phyloP scores from a whole-genome alignment of 1,139 yeast species.

The Nakaseomyces uthaithaninus region DNA sequence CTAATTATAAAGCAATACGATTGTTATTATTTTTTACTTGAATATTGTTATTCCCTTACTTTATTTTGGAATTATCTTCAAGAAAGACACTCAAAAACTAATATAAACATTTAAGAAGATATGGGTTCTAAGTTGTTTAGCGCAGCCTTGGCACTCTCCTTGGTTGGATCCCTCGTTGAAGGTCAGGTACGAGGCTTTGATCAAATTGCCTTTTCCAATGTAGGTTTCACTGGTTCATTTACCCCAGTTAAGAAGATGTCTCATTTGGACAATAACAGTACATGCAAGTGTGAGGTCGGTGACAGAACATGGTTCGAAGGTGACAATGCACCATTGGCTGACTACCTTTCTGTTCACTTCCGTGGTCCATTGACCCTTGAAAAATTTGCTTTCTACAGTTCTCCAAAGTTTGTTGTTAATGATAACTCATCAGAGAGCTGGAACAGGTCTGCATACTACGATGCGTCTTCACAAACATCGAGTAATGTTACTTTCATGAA shows the following conservation, averaged over 20 bases:
- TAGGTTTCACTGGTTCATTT: slow-evolving; percentile 62
- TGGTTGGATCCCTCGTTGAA: slow-evolving; percentile 1
- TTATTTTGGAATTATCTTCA: too few relatives aligned
- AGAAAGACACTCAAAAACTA: too few relatives aligned
- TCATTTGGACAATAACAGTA: slow-evolving; percentile 39
- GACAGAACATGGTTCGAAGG: slow-evolving; percentile 45
- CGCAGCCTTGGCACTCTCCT: slow-evolving; percentile 1
- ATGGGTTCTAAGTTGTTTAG: slow-evolving; percentile 1
- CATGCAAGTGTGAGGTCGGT: slow-evolving; percentile 45
- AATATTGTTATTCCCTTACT: too few relatives aligned
- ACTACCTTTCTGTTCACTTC: slow-evolving; percentile 68
- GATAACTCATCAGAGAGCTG: slow-evolving; percentile 33
- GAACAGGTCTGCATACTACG: slow-evolving; percentile 41
- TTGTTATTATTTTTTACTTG: too few relatives aligned
- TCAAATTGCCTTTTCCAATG: slow-evolving; percentile 45
- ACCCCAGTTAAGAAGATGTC: slow-evolving; percentile 47
- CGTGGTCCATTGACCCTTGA: slow-evolving; percentile 64
- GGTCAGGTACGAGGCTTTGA: slow-evolving; percentile 25
- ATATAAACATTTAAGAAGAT: background rate
- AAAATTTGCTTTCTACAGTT: slow-evolving; percentile 56
- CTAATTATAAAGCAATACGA: too few relatives aligned
- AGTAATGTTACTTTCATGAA: slow-evolving; percentile 61
- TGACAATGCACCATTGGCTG: slow-evolving; percentile 57
- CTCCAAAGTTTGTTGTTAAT: slow-evolving; percentile 30
- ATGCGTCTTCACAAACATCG: slow-evolving; percentile 35